Conservation (phyloP, 2,329 filamentous ascomycete genomes). For the Colletotrichum sp. region DNA sequence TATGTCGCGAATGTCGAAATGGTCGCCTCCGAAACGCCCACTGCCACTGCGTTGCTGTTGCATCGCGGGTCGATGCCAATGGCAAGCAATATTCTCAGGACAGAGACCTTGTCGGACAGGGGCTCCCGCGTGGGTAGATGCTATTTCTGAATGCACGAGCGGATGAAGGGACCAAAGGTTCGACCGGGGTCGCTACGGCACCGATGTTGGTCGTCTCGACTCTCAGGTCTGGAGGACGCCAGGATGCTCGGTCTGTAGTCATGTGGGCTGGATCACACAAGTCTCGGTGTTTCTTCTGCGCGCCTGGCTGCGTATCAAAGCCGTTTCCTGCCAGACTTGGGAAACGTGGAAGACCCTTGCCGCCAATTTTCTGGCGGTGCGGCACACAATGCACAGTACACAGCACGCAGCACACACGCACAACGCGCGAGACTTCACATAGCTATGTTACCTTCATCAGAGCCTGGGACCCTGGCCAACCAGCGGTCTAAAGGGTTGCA, state of each 20-base stretch:
- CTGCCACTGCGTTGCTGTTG: neutral
- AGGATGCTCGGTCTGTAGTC: neutral
- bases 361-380: neutral
- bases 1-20: neutral
- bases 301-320: constrained; percentile 3
- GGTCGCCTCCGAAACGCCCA: neutral
- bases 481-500: constrained; percentile 16
- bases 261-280: neutral
- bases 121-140: constrained; percentile 9
- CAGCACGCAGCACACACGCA: neutral
- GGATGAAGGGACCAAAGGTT: constrained; percentile 19
- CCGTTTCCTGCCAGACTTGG: constrained; percentile 14
- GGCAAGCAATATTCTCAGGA: neutral
- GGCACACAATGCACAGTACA: neutral
- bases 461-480: neutral
- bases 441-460: neutral
- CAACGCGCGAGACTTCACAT: neutral
- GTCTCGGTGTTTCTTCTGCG: neutral
- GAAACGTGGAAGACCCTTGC: constrained; percentile 4
- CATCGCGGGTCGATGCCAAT: neutral
- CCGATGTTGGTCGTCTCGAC: neutral
- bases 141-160: constrained; percentile 15
- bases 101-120: neutral
- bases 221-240: neutral
- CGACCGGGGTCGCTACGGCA: constrained; percentile 10